Evolutionary conservation across 176 grass and related monocot species (phyloP).

Genomic region (Oryza rufipogon): DNA sequence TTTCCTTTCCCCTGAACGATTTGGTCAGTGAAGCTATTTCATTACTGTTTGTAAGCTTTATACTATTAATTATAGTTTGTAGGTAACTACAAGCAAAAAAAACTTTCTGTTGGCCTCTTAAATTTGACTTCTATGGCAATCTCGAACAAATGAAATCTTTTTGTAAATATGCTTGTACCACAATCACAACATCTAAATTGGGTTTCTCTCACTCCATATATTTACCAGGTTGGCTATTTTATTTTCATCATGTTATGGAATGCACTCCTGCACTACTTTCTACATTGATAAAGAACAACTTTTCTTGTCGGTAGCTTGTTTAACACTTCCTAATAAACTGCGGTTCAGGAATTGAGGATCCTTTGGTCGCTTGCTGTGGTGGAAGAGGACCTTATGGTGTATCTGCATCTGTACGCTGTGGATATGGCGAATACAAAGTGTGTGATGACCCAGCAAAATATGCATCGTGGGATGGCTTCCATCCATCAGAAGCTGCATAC

Average conservation of each 20-base stretch:
- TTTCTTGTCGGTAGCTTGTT: neutral
- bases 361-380: constrained; percentile 65
- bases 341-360: constrained; percentile 52
- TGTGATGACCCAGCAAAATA: constrained; percentile 58
- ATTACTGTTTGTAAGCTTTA: neutral
- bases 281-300: neutral
- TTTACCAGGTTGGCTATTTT: neutral
- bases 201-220: neutral
- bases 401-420: constrained; percentile 4
- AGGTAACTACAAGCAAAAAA: neutral
- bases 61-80: constrained; percentile 7
- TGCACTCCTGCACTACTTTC: neutral
- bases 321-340: neutral
- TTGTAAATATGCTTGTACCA: neutral
- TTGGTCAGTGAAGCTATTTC: constrained; percentile 50
- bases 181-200: neutral
- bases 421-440: constrained; percentile 39
- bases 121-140: neutral
- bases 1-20: constrained; percentile 52
- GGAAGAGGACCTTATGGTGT: constrained; percentile 51
- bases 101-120: neutral
- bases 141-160: neutral
- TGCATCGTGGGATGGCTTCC: constrained; percentile 68
- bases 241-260: neutral
- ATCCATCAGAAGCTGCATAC: constrained; percentile 58